Evolutionary conservation across 495 filamentous ascomycete genomes (phyloP).

Genomic region (Annulohypoxylon nitens): DNA sequence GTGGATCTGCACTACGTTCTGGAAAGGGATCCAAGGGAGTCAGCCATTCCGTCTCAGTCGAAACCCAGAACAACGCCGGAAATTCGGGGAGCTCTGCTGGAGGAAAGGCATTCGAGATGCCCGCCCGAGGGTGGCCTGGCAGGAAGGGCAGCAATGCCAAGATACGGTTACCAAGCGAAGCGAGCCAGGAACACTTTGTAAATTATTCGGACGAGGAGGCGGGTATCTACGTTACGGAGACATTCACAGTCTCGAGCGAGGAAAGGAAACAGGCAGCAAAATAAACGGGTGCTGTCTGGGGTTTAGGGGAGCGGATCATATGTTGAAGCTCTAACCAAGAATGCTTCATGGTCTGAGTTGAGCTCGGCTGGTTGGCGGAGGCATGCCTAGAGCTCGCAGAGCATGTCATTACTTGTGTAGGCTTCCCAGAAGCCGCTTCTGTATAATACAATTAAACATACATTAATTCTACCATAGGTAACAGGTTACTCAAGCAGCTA

Average conservation of each 20-base stretch:
- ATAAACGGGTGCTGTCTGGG: neutral
- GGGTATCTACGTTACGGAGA: conserved; percentile 24
- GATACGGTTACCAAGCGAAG: conserved; percentile 23
- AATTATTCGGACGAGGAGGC: conserved; percentile 21
- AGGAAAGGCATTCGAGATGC: conserved; percentile 26
- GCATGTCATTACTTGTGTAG: conserved; percentile 1
- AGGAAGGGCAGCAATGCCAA: conserved; percentile 14
- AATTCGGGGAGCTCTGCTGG: neutral
- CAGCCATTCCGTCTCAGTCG: conserved; percentile 20
- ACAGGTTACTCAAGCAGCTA: conserved; percentile 8
- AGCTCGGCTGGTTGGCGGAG: conserved; percentile 13
- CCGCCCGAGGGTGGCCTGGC: conserved; percentile 9
- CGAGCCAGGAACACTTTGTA: conserved; percentile 23
- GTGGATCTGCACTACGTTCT: conserved; percentile 9
- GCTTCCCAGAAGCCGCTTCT: conserved; percentile 1
- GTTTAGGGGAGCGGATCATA: neutral
- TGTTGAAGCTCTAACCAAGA: neutral
- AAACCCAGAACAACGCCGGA: neutral
- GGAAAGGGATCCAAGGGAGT: conserved; percentile 13
- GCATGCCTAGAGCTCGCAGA: conserved; percentile 18
- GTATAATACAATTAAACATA: conserved; percentile 13
- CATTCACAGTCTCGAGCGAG: conserved; percentile 21
- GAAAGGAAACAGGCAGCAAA: conserved; percentile 4
- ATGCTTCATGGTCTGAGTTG: conserved; percentile 12
- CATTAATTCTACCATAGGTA: conserved; percentile 9